Percentiles rank a stretch among this genome's conserved stretches.
These are phyloP conservation scores for Pseudogymnoascus sp. DNA, from an alignment of 2,329 filamentous ascomycete species.

Conservation along the genomic window DNA sequence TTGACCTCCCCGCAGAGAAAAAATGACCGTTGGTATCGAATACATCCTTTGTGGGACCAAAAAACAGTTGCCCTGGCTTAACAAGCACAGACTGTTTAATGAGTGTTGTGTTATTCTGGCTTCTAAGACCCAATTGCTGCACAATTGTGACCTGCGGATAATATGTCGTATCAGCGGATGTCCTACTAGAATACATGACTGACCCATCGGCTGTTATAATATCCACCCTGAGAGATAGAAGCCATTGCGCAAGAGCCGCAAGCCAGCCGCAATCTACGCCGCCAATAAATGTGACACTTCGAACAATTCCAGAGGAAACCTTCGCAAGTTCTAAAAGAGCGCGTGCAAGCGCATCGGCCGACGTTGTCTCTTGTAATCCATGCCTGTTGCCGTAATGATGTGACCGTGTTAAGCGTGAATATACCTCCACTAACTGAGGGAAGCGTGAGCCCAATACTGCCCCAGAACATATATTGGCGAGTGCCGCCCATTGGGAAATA, in stretches of 20 bases:
- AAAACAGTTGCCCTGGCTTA: neutral
- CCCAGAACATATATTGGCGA: conserved; percentile 12
- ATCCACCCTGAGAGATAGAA: conserved; percentile 12
- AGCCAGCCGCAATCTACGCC: conserved; percentile 17
- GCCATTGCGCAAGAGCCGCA: conserved; percentile 17
- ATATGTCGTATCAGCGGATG: neutral
- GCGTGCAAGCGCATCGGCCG: neutral
- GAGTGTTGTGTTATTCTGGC: neutral
- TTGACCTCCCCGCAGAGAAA: neutral
- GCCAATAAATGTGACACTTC: conserved; percentile 13
- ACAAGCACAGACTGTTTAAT: neutral
- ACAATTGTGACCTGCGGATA: neutral
- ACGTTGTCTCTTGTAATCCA: neutral
- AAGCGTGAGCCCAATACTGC: conserved; percentile 8
- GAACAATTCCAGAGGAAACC: conserved; percentile 9
- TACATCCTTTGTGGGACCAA: neutral
- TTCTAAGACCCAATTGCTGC: no score
- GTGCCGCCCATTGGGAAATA: conserved; percentile 11
- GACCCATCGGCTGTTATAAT: neutral
- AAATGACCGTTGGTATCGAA: neutral
- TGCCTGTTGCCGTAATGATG: neutral
- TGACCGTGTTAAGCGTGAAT: neutral
- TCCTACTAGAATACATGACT: neutral
- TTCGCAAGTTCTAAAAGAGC: conserved; percentile 6
- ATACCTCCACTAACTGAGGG: neutral